A percentile compares a stretch with the other conserved stretches of the same genome.
Evolutionary conservation across 2,329 filamentous ascomycete species (phyloP).

Genomic region (Periconia sp.): DNA sequence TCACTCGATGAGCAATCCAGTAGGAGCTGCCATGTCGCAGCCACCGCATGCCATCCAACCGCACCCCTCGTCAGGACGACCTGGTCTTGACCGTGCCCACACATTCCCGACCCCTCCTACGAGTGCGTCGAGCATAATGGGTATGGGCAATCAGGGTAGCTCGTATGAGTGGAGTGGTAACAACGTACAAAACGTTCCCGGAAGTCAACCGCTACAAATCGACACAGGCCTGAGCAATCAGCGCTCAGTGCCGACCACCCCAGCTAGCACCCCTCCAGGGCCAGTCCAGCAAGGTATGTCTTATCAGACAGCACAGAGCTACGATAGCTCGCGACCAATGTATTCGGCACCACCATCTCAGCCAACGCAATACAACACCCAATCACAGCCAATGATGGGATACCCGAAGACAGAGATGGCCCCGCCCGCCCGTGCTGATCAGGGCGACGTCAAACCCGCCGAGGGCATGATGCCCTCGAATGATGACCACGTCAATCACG

Average conservation of each 20-base stretch:
- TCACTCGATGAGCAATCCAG: constrained; percentile 68
- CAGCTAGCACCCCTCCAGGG: constrained; percentile 87
- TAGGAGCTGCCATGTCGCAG: constrained; percentile 68
- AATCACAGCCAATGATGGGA: constrained; percentile 67
- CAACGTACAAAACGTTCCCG: constrained; percentile 54
- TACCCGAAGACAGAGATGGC: constrained; percentile 91
- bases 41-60: constrained; percentile 68
- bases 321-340: constrained; percentile 78
- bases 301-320: constrained; percentile 74
- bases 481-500: constrained; percentile 59
- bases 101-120: constrained; percentile 94
- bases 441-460: constrained; percentile 68
- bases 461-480: constrained; percentile 62
- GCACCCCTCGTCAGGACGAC: constrained; percentile 65
- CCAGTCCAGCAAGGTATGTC: constrained; percentile 79
- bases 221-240: constrained; percentile 79
- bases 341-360: constrained; percentile 73
- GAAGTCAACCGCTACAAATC: constrained; percentile 77
- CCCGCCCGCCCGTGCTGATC: constrained; percentile 71
- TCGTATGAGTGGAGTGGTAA: constrained; percentile 78
- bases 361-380: constrained; percentile 71
- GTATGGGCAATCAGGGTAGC: constrained; percentile 74
- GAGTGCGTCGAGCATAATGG: constrained; percentile 85
- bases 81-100: constrained; percentile 77
- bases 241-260: constrained; percentile 88